phyloP scores from a whole-genome alignment of 2,329 filamentous ascomycete species.

The Neofusicoccum laricinum region DNA sequence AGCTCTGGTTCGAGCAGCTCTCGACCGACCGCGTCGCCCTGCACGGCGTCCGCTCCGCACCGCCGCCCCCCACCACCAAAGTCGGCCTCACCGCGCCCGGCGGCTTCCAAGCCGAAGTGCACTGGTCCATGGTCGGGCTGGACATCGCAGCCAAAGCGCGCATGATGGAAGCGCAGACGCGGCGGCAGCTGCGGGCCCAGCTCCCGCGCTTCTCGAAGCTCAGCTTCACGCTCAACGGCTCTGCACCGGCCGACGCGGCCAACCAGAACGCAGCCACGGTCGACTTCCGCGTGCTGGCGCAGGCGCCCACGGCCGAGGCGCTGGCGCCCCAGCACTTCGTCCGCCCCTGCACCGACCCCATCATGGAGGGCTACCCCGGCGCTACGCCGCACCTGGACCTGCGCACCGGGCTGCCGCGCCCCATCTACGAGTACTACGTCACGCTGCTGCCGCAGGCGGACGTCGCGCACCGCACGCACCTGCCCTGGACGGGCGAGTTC shows the following conservation, averaged over 20 bases:
- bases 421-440: constrained; percentile 43
- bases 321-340: constrained; percentile 38
- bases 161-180: constrained; percentile 40
- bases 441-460: constrained; percentile 30
- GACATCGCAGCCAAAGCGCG: constrained; percentile 44
- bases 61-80: constrained; percentile 42
- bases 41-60: constrained; percentile 41
- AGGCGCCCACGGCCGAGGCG: constrained; percentile 41
- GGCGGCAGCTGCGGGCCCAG: constrained; percentile 31
- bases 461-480: constrained; percentile 27
- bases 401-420: constrained; percentile 39
- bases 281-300: constrained; percentile 45
- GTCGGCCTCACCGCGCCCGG: constrained; percentile 46
- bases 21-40: constrained; percentile 50
- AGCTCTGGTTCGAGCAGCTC: constrained; percentile 53
- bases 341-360: constrained; percentile 39
- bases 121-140: constrained; percentile 44
- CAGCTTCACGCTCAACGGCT: constrained; percentile 41
- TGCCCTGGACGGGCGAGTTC: constrained; percentile 26
- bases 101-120: constrained; percentile 46
- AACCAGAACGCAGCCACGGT: constrained; percentile 51
- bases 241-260: constrained; percentile 36
- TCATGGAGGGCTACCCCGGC: constrained; percentile 45
- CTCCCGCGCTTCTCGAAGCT: constrained; percentile 34
- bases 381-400: constrained; percentile 40